Conservation (phyloP, 495 filamentous ascomycete genomes). For the Penicillium roqueforti region DNA sequence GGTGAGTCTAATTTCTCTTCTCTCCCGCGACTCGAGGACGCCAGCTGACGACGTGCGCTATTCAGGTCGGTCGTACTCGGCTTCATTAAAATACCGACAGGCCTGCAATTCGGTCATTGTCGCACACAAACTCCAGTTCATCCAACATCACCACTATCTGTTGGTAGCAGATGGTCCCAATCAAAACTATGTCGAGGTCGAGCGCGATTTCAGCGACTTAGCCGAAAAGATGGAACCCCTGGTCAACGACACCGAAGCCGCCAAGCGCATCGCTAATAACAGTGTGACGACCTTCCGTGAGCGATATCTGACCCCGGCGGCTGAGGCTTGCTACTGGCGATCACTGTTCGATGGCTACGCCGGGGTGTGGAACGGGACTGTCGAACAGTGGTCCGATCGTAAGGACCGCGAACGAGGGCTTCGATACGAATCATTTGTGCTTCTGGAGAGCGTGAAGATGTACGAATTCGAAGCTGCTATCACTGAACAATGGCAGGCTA, state of each 20-base stretch:
- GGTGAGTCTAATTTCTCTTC: conserved; percentile 28
- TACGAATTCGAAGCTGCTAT: conserved; percentile 26
- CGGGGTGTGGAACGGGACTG: conserved; percentile 38
- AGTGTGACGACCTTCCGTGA: conserved; percentile 52
- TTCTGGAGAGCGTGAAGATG: conserved; percentile 34
- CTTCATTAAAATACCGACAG: conserved; percentile 55
- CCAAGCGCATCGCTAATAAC: conserved; percentile 53
- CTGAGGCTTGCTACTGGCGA: conserved; percentile 59
- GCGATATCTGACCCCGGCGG: conserved; percentile 55
- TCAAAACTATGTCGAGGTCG: conserved; percentile 60
- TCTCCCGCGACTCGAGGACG: neutral
- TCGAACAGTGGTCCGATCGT: conserved; percentile 18
- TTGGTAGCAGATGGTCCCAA: conserved; percentile 44
- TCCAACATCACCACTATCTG: conserved; percentile 44
- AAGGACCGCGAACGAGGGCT: conserved; percentile 27
- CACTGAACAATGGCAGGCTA: conserved; percentile 1
- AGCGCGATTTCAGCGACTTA: conserved; percentile 54
- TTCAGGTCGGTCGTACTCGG: conserved; percentile 49
- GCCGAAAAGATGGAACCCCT: conserved; percentile 49
- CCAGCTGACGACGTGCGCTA: neutral
- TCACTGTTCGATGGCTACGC: conserved; percentile 46
- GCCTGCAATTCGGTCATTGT: conserved; percentile 59
- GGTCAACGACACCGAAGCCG: conserved; percentile 38
- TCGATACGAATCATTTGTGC: conserved; percentile 40
- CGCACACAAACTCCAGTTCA: conserved; percentile 44